Evolutionary conservation across 768 basidiomycete genomes (phyloP).

Genomic region (Lactarius vividus): DNA sequence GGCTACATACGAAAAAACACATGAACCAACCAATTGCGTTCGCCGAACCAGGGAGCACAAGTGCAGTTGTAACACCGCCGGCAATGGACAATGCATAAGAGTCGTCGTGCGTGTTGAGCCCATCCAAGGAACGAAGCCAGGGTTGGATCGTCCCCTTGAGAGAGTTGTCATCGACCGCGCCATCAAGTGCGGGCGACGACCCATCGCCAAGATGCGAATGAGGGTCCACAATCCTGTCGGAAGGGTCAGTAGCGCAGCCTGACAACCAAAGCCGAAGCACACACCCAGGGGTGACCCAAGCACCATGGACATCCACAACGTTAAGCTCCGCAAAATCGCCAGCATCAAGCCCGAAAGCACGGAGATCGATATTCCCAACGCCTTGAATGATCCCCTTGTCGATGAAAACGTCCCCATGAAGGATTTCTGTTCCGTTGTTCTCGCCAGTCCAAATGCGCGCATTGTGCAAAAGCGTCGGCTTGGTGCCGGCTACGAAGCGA

Average conservation of each 20-base stretch:
- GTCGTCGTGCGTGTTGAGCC: slow-evolving; percentile 79
- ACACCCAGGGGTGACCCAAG: slow-evolving; percentile 79
- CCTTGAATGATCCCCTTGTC: slow-evolving; percentile 65
- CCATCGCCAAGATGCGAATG: slow-evolving; percentile 49
- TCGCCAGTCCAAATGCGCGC: slow-evolving; percentile 83
- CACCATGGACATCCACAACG: slow-evolving; percentile 59
- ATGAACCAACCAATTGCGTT: slow-evolving; percentile 27
- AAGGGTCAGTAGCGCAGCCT: neutral
- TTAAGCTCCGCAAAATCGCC: slow-evolving; percentile 32
- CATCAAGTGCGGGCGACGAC: slow-evolving; percentile 31
- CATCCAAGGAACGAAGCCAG: slow-evolving; percentile 75
- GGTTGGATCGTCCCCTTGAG: slow-evolving; percentile 49
- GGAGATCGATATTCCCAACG: slow-evolving; percentile 45
- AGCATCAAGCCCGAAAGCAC: slow-evolving; percentile 26
- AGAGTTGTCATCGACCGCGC: slow-evolving; percentile 45
- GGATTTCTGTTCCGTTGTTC: slow-evolving; percentile 62
- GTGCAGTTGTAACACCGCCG: slow-evolving; percentile 76
- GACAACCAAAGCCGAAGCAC: neutral
- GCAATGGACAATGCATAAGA: slow-evolving; percentile 67
- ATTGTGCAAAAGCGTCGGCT: slow-evolving; percentile 63
- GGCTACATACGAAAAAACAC: neutral
- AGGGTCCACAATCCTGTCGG: slow-evolving; percentile 41
- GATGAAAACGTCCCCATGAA: slow-evolving; percentile 65
- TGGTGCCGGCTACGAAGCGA: slow-evolving; percentile 62
- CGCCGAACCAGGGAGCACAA: slow-evolving; percentile 72